These are phyloP conservation scores for Populus hybrid DNA, from an alignment of 441 rosid genomes.

Conservation along the genomic window DNA sequence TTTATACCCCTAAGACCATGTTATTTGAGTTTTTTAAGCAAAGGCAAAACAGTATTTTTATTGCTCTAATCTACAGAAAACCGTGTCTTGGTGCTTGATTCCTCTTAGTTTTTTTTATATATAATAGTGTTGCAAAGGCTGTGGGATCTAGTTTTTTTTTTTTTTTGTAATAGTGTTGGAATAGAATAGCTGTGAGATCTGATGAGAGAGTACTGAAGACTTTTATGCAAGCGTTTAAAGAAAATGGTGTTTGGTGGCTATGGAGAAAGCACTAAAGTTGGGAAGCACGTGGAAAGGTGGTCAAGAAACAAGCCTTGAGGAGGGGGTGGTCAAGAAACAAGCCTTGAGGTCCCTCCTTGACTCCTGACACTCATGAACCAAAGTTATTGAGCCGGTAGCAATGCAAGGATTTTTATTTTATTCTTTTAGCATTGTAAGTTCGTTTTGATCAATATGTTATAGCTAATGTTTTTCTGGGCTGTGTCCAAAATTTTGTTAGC, in stretches of 20 bases:
- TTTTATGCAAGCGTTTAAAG: constrained; percentile 41
- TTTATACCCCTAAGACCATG: too few relatives aligned
- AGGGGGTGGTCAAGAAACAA: constrained; percentile 66
- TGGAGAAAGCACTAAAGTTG: constrained; percentile 48
- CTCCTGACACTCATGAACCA: constrained; percentile 11
- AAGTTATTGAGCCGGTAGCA: constrained; percentile 27
- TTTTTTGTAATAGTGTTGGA: constrained; percentile 28
- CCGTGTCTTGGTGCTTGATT: too few relatives aligned
- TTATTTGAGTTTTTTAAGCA: too few relatives aligned
- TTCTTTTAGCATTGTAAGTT: neutral
- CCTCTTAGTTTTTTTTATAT: too few relatives aligned
- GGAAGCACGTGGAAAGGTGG: constrained; percentile 67
- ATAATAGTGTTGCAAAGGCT: too few relatives aligned
- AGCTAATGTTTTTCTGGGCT: too few relatives aligned
- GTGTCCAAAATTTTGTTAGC: too few relatives aligned
- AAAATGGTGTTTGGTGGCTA: constrained; percentile 35
- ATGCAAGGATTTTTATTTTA: neutral
- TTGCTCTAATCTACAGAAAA: too few relatives aligned
- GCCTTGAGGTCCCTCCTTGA: constrained; percentile 62
- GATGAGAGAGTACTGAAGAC: constrained; percentile 66
- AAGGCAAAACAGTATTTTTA: too few relatives aligned
- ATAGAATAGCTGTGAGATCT: constrained; percentile 63
- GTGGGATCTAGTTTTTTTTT: too few relatives aligned
- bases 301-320: constrained; percentile 68
- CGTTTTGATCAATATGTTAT: neutral